These are phyloP conservation scores for Cordyceps fumosorosea DNA, from an alignment of 2,329 filamentous ascomycete species.

Conservation along the genomic window DNA sequence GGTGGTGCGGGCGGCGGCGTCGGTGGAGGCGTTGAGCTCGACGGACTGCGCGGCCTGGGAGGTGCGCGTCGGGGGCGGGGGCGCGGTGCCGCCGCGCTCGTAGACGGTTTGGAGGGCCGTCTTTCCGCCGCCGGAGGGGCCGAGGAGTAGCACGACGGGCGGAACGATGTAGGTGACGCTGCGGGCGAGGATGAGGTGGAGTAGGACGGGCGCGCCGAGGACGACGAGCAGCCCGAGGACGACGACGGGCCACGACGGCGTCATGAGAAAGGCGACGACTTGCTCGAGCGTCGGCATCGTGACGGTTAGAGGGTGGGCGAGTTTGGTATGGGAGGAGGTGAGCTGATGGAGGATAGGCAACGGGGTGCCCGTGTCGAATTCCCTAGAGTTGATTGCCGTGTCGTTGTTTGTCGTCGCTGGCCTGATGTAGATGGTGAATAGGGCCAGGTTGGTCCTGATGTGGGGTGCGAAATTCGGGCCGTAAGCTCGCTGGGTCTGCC, in stretches of 20 bases:
- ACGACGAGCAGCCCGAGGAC: conserved; percentile 63
- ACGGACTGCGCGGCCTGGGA: conserved; percentile 44
- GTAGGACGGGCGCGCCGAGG: conserved; percentile 64
- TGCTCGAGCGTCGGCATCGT: conserved; percentile 33
- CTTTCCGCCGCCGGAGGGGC: conserved; percentile 79
- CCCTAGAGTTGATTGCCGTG: neutral
- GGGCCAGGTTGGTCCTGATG: neutral
- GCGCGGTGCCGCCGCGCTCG: conserved; percentile 44
- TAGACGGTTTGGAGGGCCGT: conserved; percentile 76
- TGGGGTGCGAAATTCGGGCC: neutral
- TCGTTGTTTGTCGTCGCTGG: neutral
- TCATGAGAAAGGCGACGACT: conserved; percentile 47
- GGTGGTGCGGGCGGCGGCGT: conserved; percentile 34
- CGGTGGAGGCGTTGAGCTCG: conserved; percentile 49
- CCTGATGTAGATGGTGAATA: neutral
- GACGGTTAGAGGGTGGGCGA: conserved; percentile 1
- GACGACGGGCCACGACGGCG: conserved; percentile 56
- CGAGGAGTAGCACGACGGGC: conserved; percentile 73
- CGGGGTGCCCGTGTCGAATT: neutral
- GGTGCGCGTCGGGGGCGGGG: conserved; percentile 44
- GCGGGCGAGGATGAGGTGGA: conserved; percentile 70
- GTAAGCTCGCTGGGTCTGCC: neutral
- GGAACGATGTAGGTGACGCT: conserved; percentile 57
- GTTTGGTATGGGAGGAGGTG: neutral
- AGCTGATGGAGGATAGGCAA: neutral